Evolutionary conservation across 805 yeast species (phyloP), one percentile per base, ranked within the genome.

Genomic region (Dipodascopsis tothii): DNA sequence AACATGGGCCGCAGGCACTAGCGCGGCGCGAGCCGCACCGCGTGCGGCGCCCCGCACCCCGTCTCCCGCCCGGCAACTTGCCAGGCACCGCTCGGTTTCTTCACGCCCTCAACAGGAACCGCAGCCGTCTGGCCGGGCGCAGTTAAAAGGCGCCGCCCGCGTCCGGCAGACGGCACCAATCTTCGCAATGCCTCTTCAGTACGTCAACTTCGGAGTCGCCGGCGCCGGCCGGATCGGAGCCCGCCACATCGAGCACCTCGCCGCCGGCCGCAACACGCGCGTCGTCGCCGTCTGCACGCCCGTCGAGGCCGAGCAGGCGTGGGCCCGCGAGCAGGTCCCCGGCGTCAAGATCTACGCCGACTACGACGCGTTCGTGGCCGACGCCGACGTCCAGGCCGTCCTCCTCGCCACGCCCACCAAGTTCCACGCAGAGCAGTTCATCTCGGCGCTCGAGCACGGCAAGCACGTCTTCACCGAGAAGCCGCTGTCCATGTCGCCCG

Each of bases 391-490:
- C 21, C 52, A 53, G n/a, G 55, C 52, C 9, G 41, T 48, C 7
- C 21, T 51, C 14, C 41, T 51, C 21, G 52, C 46, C 21, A 39
- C 55, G 5, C 43, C 55, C 5, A 46, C 45, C 16, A 11, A 40
- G 18, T 43, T 44, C 18, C 54, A 53, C 39, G 37, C 39, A 14
- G 46, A 48, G 17, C 55, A 51, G 20, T 43, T 45, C 14, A 32
- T 43, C 21, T 22, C 27, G 18, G 55, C 55, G 11, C 40, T 53
- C 35, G 37, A 39, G n/a, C 37, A 35, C 16, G 51, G 50, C 5
- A 41, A 45, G 25, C 54, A 53, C 30, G 54, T 53, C 6, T 40
- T 48, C 20, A 46, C 52, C 37, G 56, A 53, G 38, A 53, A 53
- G 42, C 56, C 54, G 4, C 38, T 43, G 21, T 21, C 35, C 17